Base-by-base conservation (phyloP, 2,329 filamentous ascomycete species). In the Fusarium paranaense region DNA sequence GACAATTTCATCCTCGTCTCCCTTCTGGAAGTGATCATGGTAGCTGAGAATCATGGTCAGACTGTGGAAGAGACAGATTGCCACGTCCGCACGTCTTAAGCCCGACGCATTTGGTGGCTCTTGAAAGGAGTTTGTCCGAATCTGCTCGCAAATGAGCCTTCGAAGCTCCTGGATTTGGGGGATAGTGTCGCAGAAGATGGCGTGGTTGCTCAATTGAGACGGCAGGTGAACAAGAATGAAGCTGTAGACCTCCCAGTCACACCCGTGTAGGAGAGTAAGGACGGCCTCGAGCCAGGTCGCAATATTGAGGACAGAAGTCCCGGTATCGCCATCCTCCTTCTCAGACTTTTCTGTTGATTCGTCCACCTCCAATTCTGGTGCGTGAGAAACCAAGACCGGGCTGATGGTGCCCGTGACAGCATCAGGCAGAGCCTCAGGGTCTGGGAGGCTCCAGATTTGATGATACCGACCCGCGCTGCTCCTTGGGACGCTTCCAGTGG, bases 231-330 rank as follows among this genome's bases (percentile, higher is more conserved):
- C 93, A 33, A 99, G 86, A 20, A 96, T 89, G 80, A 96, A 98
- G 82, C 94, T 96, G 85, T 97, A 98, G 2, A 97, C 86, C 80
- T 98, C 95, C 95, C 96, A 98, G 71, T 97, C 92, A 57, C 90
- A 90, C 45, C 92, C 93, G 64, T 91, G 88, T 50, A 97, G 84
- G n/a, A 97, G 85, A n/a, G 87, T 87, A 30, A 94, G 89, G 40
- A 97, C 87, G 13, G 91, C 88, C 72, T 95, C 93, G n/a, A 97
- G 87, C 93, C 95, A 98, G 45, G 87, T 82, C 16, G 88, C 87
- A 56, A 93, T 87, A 63, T 90, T 88, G 63, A 95, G 83, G 9
- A 87, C 82, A 3, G 84, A 82, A n/a, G 83, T 80, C 65, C 82
- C 82, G 56, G 81, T 77, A 63, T 80, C 82, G 75, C 40, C 30